A percentile compares a stretch with the other conserved stretches of the same genome.
Conservation (phyloP, 1,284 basidiomycete species). For the Sporisorium graminicola region DNA sequence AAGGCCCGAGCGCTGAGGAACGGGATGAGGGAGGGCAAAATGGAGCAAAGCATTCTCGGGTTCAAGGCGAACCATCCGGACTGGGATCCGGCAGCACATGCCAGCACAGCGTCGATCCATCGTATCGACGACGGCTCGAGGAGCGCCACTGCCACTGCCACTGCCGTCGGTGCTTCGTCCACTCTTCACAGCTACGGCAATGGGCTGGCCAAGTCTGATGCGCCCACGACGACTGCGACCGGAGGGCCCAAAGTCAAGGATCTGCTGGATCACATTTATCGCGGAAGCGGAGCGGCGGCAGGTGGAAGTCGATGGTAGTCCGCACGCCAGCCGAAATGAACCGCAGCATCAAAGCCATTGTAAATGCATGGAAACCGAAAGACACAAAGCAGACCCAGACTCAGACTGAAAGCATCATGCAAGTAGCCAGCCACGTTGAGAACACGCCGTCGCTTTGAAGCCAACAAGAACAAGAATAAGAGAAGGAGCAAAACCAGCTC, state of each 20-base stretch:
- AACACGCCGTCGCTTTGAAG: too few relatives aligned
- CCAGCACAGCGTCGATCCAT: slow-evolving; percentile 16
- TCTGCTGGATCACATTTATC: slow-evolving; percentile 47
- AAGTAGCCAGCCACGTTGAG: too few relatives aligned
- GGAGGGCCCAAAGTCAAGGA: slow-evolving; percentile 49
- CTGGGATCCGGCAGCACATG: slow-evolving; percentile 84
- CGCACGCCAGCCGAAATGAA: background rate
- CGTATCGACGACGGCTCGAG: background rate
- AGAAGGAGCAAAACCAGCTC: too few relatives aligned
- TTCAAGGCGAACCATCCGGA: slow-evolving; percentile 93
- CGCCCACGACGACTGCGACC: background rate
- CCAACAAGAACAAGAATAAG: too few relatives aligned
- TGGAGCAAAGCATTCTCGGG: slow-evolving; percentile 97
- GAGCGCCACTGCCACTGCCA: too few relatives aligned
- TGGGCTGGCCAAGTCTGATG: slow-evolving; percentile 14
- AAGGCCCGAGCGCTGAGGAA: slow-evolving; percentile 78
- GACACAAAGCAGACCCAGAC: background rate
- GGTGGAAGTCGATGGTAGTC: slow-evolving; percentile 35
- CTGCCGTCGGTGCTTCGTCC: background rate
- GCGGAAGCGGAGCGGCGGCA: slow-evolving; percentile 28
- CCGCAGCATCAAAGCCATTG: background rate
- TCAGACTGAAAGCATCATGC: too few relatives aligned
- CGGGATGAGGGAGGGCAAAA: slow-evolving; percentile 69
- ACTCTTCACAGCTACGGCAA: slow-evolving; percentile 7
- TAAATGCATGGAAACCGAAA: background rate